Percentiles rank a stretch among this genome's conserved stretches.
These are phyloP conservation scores for Plasmodium relictum DNA, from an alignment of 169 alveolate species.

Conservation along the genomic window DNA sequence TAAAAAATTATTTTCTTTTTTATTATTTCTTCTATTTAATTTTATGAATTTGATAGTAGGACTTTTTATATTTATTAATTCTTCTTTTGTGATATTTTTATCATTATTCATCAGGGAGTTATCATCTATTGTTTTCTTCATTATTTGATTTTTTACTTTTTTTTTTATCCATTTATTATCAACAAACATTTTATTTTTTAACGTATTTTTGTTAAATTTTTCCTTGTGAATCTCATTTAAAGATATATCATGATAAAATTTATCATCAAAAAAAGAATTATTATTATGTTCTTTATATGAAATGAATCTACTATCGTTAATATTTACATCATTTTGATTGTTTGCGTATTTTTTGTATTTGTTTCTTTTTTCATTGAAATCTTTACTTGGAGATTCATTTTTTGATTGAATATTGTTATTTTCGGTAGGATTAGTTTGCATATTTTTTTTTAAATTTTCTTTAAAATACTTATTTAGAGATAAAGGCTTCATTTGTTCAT, in stretches of 20 bases:
- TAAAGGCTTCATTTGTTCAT: constrained; percentile 6
- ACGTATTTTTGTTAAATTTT: background rate
- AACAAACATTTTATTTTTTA: background rate
- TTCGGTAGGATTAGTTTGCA: background rate
- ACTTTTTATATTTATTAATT: background rate
- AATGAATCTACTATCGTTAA: background rate
- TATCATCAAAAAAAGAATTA: no score
- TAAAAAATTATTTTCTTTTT: background rate
- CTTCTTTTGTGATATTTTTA: background rate
- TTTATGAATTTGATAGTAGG: constrained; percentile 8
- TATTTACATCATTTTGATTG: background rate
- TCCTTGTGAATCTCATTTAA: background rate
- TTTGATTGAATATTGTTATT: background rate
- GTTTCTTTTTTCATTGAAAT: background rate
- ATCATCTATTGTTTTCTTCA: background rate
- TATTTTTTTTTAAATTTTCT: background rate
- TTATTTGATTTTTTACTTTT: background rate
- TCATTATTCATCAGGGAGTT: background rate
- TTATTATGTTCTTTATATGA: background rate
- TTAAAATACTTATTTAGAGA: background rate
- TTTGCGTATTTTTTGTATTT: background rate
- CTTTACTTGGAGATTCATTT: background rate
- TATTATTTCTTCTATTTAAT: background rate
- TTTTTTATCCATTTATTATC: background rate
- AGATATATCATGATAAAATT: background rate